Conservation (phyloP, 164 flowering plant species). For the Macadamia integrifolia region DNA sequence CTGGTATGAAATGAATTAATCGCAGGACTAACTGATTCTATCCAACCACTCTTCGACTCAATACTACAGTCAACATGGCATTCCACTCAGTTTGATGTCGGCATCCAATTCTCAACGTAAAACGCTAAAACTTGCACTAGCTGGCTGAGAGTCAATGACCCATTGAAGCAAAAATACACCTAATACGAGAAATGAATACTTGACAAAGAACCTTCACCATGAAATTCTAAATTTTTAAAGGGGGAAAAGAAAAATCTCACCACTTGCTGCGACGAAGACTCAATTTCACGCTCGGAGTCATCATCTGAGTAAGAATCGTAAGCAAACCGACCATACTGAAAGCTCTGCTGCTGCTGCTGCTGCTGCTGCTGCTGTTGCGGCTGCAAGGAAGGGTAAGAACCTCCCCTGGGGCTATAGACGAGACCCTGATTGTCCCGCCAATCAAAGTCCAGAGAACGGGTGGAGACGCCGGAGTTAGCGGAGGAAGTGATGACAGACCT, state of each 20-base stretch:
- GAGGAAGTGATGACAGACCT: conserved; percentile 31
- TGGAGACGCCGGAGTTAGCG: conserved; percentile 6
- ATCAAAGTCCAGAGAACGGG: conserved; percentile 18
- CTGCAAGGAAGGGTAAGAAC: conserved; percentile 12
- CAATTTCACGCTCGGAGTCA: conserved; percentile 37
- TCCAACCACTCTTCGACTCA: too few species aligned
- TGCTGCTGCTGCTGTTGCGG: conserved; percentile 16
- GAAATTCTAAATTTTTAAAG: not conserved
- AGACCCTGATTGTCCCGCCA: conserved; percentile 14
- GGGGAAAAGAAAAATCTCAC: conserved; percentile 17
- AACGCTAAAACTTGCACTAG: too few species aligned
- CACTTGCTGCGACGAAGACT: conserved; percentile 26
- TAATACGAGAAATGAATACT: not conserved
- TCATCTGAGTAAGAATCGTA: conserved; percentile 41
- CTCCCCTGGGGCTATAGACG: conserved; percentile 12
- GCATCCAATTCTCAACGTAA: too few species aligned
- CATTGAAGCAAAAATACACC: too few species aligned
- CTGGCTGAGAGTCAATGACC: too few species aligned
- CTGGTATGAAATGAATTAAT: too few species aligned
- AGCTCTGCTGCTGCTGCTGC: conserved; percentile 21
- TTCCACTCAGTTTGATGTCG: too few species aligned
- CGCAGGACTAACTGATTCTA: too few species aligned
- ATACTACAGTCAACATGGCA: too few species aligned
- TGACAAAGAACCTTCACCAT: not conserved
- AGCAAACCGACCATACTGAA: conserved; percentile 17